Evolutionary conservation across 495 filamentous ascomycete species (phyloP).

Genomic region (Penicillium nucicola): DNA sequence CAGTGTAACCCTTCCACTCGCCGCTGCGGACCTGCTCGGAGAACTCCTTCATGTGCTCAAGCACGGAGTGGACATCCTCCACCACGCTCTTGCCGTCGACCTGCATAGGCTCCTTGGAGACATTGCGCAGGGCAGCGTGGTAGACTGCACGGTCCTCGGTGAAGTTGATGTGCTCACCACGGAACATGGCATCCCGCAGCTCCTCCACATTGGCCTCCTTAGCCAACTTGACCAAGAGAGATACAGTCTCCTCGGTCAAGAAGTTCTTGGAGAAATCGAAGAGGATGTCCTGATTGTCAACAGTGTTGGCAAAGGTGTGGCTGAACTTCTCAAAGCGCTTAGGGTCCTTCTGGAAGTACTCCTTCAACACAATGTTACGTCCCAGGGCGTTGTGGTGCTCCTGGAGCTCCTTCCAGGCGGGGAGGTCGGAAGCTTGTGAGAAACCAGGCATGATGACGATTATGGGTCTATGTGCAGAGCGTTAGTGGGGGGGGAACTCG

Average conservation of each 20-base stretch:
- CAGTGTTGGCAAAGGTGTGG: slow-evolving; percentile 75
- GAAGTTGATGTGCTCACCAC: slow-evolving; percentile 97
- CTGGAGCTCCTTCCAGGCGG: slow-evolving; percentile 84
- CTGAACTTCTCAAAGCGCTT: slow-evolving; percentile 87
- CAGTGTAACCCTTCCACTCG: slow-evolving; percentile 97
- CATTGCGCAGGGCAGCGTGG: slow-evolving; percentile 90
- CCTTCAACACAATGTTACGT: slow-evolving; percentile 86
- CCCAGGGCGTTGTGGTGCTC: slow-evolving; percentile 80
- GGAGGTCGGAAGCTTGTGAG: slow-evolving; percentile 74
- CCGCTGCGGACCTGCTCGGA: slow-evolving; percentile 91
- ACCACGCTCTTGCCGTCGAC: slow-evolving; percentile 96
- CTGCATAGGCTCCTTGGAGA: slow-evolving; percentile 77
- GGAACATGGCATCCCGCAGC: slow-evolving; percentile 95
- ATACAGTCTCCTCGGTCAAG: slow-evolving; percentile 87
- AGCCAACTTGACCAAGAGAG: slow-evolving; percentile 80
- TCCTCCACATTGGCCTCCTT: slow-evolving; percentile 87
- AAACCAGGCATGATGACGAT: slow-evolving; percentile 53
- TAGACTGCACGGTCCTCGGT: slow-evolving; percentile 96
- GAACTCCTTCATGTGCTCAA: slow-evolving; percentile 97
- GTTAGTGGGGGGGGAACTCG: slow-evolving; percentile 40
- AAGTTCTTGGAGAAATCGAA: slow-evolving; percentile 99
- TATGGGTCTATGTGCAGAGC: slow-evolving; percentile 12
- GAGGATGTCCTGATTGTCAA: slow-evolving; percentile 76
- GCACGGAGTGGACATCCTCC: slow-evolving; percentile 84
- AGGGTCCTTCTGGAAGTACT: slow-evolving; percentile 86